Evolutionary conservation across 768 basidiomycete species (phyloP).

Genomic region (Boletellus emodensis): DNA sequence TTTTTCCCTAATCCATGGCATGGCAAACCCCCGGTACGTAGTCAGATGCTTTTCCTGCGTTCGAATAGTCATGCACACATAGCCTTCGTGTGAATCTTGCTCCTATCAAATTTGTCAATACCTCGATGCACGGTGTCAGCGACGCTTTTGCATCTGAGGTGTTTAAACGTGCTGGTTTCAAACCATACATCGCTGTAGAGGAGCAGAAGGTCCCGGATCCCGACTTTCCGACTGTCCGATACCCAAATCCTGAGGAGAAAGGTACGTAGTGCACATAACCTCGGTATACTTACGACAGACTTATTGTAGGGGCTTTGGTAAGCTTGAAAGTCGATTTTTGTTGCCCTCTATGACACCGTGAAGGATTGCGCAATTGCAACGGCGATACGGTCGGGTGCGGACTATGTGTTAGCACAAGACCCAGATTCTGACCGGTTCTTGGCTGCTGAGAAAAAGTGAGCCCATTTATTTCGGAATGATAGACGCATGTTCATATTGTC

Average conservation of each 20-base stretch:
- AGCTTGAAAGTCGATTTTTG: slow-evolving; percentile 7
- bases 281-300: slow-evolving; percentile 1
- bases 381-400: slow-evolving; percentile 49
- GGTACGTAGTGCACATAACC: slow-evolving; percentile 38
- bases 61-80: not conserved
- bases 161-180: slow-evolving; percentile 57
- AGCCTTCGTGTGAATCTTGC: slow-evolving; percentile 9
- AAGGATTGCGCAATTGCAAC: slow-evolving; percentile 70
- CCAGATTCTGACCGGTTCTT: slow-evolving; percentile 84
- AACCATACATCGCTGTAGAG: slow-evolving; percentile 54
- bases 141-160: slow-evolving; percentile 56
- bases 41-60: not conserved
- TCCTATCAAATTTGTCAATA: slow-evolving; percentile 69
- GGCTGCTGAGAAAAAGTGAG: slow-evolving; percentile 66
- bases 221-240: slow-evolving; percentile 78
- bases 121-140: slow-evolving; percentile 89
- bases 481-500: slow-evolving; percentile 1
- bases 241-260: slow-evolving; percentile 90
- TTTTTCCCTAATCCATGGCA: slow-evolving; percentile 37
- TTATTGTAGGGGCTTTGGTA: slow-evolving; percentile 47
- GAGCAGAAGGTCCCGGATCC: slow-evolving; percentile 76
- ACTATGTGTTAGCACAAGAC: slow-evolving; percentile 82
- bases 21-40: slow-evolving; percentile 19
- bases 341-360: slow-evolving; percentile 1
- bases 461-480: not conserved